A percentile compares a stretch with the other conserved stretches of the same genome.
Evolutionary conservation across 148 eudicot species (phyloP).

Genomic region (Silene uniflora): DNA sequence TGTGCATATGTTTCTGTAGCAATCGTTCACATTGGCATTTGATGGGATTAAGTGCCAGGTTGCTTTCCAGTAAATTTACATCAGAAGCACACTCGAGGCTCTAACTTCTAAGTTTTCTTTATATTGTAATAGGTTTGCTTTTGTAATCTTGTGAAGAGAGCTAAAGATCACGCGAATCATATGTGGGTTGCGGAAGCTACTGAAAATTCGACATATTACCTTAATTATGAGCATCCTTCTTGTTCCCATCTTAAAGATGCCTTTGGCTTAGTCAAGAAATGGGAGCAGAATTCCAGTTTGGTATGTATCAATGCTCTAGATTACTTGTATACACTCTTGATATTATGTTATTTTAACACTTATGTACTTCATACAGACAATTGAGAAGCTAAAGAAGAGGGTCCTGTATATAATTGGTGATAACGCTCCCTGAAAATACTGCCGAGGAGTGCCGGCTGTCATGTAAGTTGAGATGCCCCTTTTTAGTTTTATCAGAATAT

Average conservation of each 20-base stretch:
- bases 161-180: conserved; percentile 53
- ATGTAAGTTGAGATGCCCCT: conserved; percentile 21
- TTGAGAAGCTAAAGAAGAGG: conserved; percentile 56
- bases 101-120: neutral
- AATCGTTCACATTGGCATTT: neutral
- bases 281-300: conserved; percentile 55
- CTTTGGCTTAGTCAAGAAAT: conserved; percentile 51
- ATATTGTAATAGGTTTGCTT: conserved; percentile 61
- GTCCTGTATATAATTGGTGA: conserved; percentile 51
- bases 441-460: neutral
- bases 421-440: conserved; percentile 14
- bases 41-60: neutral
- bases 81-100: neutral
- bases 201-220: conserved; percentile 67
- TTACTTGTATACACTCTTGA: neutral
- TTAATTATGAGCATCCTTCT: conserved; percentile 45
- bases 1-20: conserved; percentile 1
- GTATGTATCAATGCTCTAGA: conserved; percentile 35
- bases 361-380: conserved; percentile 34
- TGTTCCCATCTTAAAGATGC: conserved; percentile 67
- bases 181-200: conserved; percentile 96
- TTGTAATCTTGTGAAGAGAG: conserved; percentile 70
- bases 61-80: neutral
- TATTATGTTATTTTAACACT: neutral
- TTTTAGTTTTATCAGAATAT: neutral